These are phyloP conservation scores for Coniochaeta prunicola DNA, from an alignment of 2,329 filamentous ascomycete species.

Conservation along the genomic window DNA sequence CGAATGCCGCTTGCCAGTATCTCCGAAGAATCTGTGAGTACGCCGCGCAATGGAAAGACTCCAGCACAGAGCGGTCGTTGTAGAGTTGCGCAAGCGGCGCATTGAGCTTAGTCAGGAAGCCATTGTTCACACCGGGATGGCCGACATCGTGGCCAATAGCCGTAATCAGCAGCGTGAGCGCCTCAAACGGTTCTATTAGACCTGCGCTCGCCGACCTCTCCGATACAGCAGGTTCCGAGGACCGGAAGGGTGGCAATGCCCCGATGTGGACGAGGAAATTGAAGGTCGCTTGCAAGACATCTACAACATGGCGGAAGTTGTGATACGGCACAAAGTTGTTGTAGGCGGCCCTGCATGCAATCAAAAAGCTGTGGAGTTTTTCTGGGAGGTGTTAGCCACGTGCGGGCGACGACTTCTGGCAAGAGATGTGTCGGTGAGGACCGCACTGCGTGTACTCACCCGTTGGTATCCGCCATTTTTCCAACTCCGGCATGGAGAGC, in stretches of 20 bases:
- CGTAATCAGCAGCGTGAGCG: slow-evolving; percentile 80
- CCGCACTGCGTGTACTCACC: slow-evolving; percentile 45
- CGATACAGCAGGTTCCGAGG: slow-evolving; percentile 16
- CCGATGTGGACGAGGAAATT: slow-evolving; percentile 80
- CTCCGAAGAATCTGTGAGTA: slow-evolving; percentile 92
- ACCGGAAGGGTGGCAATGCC: slow-evolving; percentile 62
- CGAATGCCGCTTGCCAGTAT: slow-evolving; percentile 81
- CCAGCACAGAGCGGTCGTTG: slow-evolving; percentile 92
- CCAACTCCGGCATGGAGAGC: slow-evolving; percentile 71
- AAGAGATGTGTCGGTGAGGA: neutral
- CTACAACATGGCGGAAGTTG: slow-evolving; percentile 95
- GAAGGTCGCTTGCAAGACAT: slow-evolving; percentile 91
- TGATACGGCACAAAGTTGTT: slow-evolving; percentile 96
- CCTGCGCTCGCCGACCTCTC: slow-evolving; percentile 60
- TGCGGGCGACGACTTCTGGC: neutral
- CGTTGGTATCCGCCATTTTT: slow-evolving; percentile 70
- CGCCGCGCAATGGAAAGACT: slow-evolving; percentile 95
- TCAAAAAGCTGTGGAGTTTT: slow-evolving; percentile 75
- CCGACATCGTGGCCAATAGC: slow-evolving; percentile 98
- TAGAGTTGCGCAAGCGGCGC: slow-evolving; percentile 91
- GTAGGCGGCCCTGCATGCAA: slow-evolving; percentile 88
- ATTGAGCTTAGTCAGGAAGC: slow-evolving; percentile 86
- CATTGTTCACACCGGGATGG: slow-evolving; percentile 96
- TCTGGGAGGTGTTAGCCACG: slow-evolving; percentile 41
- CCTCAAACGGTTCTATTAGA: slow-evolving; percentile 79